Base-by-base conservation (phyloP, 2,329 filamentous ascomycete species). In the Colletotrichum lentis region DNA sequence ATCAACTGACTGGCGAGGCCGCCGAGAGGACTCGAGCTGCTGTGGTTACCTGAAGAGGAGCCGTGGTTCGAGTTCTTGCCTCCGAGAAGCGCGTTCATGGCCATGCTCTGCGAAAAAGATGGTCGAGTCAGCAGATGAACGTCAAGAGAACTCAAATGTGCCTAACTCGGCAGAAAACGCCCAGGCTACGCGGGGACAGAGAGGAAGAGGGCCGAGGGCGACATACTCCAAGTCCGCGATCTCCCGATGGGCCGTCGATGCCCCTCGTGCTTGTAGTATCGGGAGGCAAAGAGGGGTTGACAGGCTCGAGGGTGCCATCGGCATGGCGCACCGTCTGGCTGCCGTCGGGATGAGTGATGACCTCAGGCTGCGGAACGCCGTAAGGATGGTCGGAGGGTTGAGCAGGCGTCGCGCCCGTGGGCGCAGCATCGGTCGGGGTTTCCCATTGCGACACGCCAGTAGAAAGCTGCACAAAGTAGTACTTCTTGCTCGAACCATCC, bases 371-470 rank as follows among this genome's bases (percentile, higher is more conserved):
- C 64, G 86, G 86, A 14, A 82, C 80, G 67, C 87, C 86, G 77
- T 90, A 91, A 5, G 89, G 89, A 73, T 91, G 88, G 22, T 90
- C 86, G 61, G 77, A 81, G 65, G 83, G 84, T 20, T 69, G 67
- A 69, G 80, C 85, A 53, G 86, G 89, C 44, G 86, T 89, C 74
- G 81, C 87, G 70, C 88, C 87, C 24, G 86, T 84, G 52, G 86
- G 88, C 8, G 86, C 89, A 57, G 89, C 84, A 67, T 87, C 82
- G 16, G 87, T 91, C 39, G 90, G 90, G 39, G 86, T 84, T n/a
- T 92, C 90, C 90, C 90, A 92, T 78, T 92, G 90, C 70, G 90
- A 91, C 44, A 87, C 83, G 55, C 90, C 90, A 8, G 90, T 92
- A 61, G 88, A 89, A 62, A 92, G 85, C 77, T 92, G 89, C 58